Base-by-base conservation (phyloP, 192 early-diverging fungal species). In the Pilobolus umbonatus region DNA sequence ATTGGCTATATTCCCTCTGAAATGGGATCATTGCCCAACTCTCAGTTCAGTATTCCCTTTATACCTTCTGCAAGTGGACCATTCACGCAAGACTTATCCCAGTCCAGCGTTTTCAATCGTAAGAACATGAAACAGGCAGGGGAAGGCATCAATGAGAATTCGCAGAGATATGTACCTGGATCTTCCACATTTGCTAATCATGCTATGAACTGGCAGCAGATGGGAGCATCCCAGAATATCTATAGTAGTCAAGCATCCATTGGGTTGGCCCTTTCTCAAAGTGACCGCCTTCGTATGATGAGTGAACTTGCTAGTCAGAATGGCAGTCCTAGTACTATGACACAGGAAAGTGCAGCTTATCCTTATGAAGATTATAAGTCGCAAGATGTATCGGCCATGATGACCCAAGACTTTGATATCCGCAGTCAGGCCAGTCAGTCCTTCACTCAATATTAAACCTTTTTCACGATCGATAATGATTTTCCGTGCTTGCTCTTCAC, bases 81-180 rank as follows among this genome's bases (percentile, higher is more conserved):
- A 3, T 80, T 83, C 52, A 80, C 81, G 4, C 81, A 83, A 57
- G 81, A 83, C 61, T 58, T 83, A 38, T 83, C 81, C 0, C 81
- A 83, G 54, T 62, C 71, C 1, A 77, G 76, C 45, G 64, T 72
- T 22, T 75, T 73, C 31, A 71, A 73, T 12, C 71, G 81, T 22
- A 83, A 80, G 67, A 78, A 55, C 30, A 57, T 60, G 5, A 66
- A 53, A 45, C 55, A 60, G 38, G 34, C 40, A 22, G 47, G 29
- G 2, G 45, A 40, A 19, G n/a, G 54, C 9, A 26, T 42, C 43
- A 24, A n/a, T 2, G 26, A 24, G 0, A 5, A 26, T 10, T 52
- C 62, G 30, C 29, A 44, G 8, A 55, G 49, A n/a, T 65, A 65
- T 53, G 62, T 70, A 35, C 68, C 67, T 52, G 66, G 43, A 35